These are phyloP conservation scores for Candida insectalens DNA, from an alignment of 805 yeast genomes.

Conservation along the genomic window DNA sequence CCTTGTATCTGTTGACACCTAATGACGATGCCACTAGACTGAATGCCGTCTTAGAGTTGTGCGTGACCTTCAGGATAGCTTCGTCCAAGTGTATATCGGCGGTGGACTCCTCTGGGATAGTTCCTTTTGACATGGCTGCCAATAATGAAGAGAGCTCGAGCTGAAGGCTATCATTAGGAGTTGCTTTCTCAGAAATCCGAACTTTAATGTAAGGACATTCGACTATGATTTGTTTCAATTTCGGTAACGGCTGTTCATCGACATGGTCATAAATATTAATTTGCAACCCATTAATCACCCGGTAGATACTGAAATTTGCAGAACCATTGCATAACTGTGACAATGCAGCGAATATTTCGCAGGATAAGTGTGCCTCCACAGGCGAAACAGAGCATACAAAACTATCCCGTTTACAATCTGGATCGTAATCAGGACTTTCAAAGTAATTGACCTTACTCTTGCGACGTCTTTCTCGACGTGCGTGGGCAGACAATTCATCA, in stretches of 20 bases:
- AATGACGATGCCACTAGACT: neutral
- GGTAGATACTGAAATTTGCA: conserved; percentile 31
- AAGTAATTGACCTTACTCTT: conserved; percentile 5
- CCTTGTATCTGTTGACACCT: neutral
- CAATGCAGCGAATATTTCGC: conserved; percentile 18
- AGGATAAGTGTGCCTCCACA: conserved; percentile 36
- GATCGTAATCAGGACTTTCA: conserved; percentile 19
- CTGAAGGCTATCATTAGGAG: conserved; percentile 18
- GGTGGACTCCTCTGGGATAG: conserved; percentile 2
- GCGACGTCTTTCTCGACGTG: conserved; percentile 1
- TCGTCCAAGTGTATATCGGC: conserved; percentile 6
- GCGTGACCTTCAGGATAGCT: conserved; percentile 7
- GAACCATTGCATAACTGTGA: conserved; percentile 28
- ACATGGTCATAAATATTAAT: conserved; percentile 47
- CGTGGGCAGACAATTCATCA: neutral
- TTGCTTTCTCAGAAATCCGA: conserved; percentile 9
- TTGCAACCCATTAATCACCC: conserved; percentile 58
- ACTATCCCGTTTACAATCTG: conserved; percentile 41
- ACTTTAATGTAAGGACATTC: conserved; percentile 34
- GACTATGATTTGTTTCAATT: conserved; percentile 33
- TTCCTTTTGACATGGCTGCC: conserved; percentile 21
- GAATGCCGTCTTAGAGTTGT: conserved; percentile 4
- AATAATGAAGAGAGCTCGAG: conserved; percentile 28
- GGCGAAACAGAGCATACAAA: conserved; percentile 46
- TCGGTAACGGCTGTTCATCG: too few relatives aligned